phyloP scores from a whole-genome alignment of 2,329 filamentous ascomycete genomes.

The Trichoderma atrobrunneum region DNA sequence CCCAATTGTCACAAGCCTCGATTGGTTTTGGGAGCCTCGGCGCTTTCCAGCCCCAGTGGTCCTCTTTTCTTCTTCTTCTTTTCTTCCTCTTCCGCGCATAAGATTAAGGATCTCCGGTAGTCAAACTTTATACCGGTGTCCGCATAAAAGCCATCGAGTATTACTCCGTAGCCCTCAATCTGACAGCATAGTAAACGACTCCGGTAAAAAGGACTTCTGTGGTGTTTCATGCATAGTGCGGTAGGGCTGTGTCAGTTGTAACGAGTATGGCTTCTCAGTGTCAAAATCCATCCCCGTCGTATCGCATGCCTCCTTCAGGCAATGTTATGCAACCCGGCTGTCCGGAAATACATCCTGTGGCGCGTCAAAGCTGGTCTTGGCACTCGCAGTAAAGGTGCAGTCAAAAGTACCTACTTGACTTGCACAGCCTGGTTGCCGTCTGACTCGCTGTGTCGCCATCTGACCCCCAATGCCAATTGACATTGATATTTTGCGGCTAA shows the following conservation, averaged over 20 bases:
- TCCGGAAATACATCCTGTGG: background rate
- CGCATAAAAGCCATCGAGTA: background rate
- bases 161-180: background rate
- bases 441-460: background rate
- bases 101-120: background rate
- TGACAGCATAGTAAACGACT: background rate
- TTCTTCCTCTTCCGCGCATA: background rate
- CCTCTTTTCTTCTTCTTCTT: background rate
- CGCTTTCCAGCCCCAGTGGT: background rate
- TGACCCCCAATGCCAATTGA: background rate
- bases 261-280: background rate
- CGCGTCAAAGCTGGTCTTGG: background rate
- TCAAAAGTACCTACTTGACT: background rate
- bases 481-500: background rate
- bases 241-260: background rate
- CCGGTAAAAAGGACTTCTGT: background rate
- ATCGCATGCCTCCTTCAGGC: background rate
- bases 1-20: background rate
- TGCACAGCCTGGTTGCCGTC: background rate
- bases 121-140: background rate
- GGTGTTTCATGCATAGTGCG: slow-evolving; percentile 1
- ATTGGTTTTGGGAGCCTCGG: background rate
- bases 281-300: background rate
- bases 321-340: background rate
- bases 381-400: background rate